Conservation (phyloP, 768 basidiomycete genomes). For the Paxillus rubicundulus region DNA sequence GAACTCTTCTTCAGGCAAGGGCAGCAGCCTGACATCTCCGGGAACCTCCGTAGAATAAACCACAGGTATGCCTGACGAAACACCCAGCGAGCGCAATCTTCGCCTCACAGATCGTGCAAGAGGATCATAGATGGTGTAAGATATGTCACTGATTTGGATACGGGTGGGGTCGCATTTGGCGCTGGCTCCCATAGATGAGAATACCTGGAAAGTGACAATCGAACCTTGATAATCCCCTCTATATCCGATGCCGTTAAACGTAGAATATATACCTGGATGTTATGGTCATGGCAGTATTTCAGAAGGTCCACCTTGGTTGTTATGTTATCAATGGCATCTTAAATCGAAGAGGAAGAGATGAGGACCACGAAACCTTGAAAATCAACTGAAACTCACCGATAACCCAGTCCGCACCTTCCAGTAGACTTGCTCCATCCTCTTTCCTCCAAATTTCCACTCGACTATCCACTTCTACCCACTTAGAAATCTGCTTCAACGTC, state of each 20-base stretch:
- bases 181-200: conserved; percentile 96
- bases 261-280: conserved; percentile 63
- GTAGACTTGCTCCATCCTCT: conserved; percentile 67
- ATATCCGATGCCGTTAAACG: background rate
- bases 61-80: conserved; percentile 71
- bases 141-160: conserved; percentile 94
- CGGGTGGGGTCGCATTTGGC: conserved; percentile 94
- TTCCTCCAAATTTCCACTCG: conserved; percentile 85
- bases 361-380: conserved; percentile 3
- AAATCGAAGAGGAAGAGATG: conserved; percentile 4
- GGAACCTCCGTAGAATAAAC: conserved; percentile 97
- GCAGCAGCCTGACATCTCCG: conserved; percentile 81
- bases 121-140: conserved; percentile 89
- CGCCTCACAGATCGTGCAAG: conserved; percentile 88
- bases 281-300: conserved; percentile 77
- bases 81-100: conserved; percentile 62
- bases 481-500: conserved; percentile 65
- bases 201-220: conserved; percentile 51
- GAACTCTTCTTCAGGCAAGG: conserved; percentile 90
- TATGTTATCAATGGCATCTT: conserved; percentile 97
- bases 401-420: conserved; percentile 92
- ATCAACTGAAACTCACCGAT: conserved; percentile 53
- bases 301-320: conserved; percentile 94
- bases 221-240: background rate
- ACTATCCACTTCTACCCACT: conserved; percentile 86